Conservation (phyloP, 441 rosid species). For the Metrosideros polymorpha region DNA sequence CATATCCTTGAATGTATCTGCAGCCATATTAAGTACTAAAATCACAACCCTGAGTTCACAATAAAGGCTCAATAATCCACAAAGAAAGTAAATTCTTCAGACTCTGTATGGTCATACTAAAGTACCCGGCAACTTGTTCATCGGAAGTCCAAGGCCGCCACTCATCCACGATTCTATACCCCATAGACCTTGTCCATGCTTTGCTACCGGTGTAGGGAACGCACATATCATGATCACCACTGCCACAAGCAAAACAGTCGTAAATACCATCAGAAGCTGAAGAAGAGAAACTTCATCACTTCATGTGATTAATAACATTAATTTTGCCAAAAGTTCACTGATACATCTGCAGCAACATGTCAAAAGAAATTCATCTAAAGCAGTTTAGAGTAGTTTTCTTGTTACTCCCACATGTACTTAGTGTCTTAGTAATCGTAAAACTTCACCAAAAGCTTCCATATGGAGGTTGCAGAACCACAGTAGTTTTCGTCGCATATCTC, state of each 20-base stretch:
- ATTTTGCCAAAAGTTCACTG: background rate
- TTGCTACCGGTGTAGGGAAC: slow-evolving; percentile 84
- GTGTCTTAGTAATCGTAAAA: too few relatives aligned
- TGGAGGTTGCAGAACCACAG: too few relatives aligned
- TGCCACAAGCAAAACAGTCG: slow-evolving; percentile 3
- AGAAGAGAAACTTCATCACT: background rate
- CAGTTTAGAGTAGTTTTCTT: too few relatives aligned
- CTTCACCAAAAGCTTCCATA: too few relatives aligned
- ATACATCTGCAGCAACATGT: background rate
- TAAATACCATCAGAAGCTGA: background rate
- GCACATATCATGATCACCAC: slow-evolving; percentile 92
- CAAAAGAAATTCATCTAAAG: too few relatives aligned
- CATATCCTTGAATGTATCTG: slow-evolving; percentile 71
- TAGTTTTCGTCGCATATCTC: too few relatives aligned
- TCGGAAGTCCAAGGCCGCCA: slow-evolving; percentile 77
- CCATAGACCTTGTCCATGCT: slow-evolving; percentile 88
- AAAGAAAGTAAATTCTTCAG: background rate
- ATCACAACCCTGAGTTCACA: background rate
- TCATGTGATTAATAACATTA: background rate
- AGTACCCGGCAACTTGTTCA: slow-evolving; percentile 68
- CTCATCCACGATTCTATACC: slow-evolving; percentile 57
- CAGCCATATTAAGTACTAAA: background rate
- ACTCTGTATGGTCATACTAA: background rate
- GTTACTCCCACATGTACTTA: too few relatives aligned
- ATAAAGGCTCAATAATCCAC: background rate